A percentile compares a stretch with the other conserved stretches of the same genome.
Evolutionary conservation across 2,329 filamentous ascomycete genomes (phyloP).

Genomic region (Fusarium miscanthi): DNA sequence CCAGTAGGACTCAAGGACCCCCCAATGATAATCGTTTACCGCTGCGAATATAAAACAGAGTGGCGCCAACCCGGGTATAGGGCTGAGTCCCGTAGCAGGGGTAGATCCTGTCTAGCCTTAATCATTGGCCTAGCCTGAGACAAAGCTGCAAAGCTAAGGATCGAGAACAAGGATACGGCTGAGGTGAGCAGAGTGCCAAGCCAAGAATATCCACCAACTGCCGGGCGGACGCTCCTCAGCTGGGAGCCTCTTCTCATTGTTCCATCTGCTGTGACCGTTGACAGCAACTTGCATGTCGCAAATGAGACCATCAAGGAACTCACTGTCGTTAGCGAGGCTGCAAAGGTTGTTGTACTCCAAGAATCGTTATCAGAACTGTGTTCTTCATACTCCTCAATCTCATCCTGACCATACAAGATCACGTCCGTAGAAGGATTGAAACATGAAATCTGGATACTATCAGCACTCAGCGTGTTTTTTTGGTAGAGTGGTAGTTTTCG

Average conservation of each 20-base stretch:
- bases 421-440: too few relatives aligned
- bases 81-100: constrained; percentile 12
- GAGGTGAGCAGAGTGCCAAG: constrained; percentile 15
- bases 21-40: background rate
- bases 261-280: background rate
- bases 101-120: background rate
- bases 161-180: constrained; percentile 8
- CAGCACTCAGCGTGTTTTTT: too few relatives aligned
- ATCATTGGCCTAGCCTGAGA: constrained; percentile 6
- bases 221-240: background rate
- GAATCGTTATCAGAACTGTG: background rate
- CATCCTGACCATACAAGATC: background rate
- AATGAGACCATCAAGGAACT: background rate
- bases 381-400: background rate
- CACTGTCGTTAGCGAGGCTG: background rate
- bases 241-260: background rate
- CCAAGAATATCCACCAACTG: constrained; percentile 15
- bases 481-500: background rate
- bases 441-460: fast-evolving
- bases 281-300: background rate
- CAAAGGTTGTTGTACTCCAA: too few relatives aligned
- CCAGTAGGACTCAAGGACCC: background rate
- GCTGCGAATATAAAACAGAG: constrained; percentile 5
- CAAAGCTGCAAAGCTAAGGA: constrained; percentile 4
- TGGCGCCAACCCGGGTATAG: constrained; percentile 11